Evolutionary conservation across 23 red algal species (phyloP).

Genomic region (Gracilaria vermiculophylla): DNA sequence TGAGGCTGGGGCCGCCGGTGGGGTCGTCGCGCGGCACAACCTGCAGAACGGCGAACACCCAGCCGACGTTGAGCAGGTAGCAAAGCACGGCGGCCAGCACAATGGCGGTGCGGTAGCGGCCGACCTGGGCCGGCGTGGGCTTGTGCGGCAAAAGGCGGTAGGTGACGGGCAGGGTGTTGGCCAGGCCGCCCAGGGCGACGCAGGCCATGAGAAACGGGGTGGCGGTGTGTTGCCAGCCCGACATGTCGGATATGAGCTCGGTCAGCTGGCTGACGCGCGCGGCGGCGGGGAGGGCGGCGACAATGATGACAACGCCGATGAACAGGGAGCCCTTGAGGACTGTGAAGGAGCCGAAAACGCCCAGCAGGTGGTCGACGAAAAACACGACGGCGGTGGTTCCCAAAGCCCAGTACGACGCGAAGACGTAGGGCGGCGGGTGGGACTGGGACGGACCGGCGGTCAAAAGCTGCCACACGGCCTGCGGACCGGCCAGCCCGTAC

Average conservation of each 20-base stretch:
- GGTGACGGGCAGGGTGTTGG: constrained; percentile 86
- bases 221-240: constrained; percentile 17
- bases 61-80: constrained; percentile 78
- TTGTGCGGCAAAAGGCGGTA: constrained; percentile 52
- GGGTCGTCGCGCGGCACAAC: constrained; percentile 76
- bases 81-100: constrained; percentile 69
- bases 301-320: constrained; percentile 57
- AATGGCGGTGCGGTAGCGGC: constrained; percentile 56
- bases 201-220: constrained; percentile 84
- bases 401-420: constrained; percentile 14
- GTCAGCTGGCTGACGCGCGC: neutral
- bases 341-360: constrained; percentile 63
- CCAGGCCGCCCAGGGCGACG: constrained; percentile 79
- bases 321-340: constrained; percentile 70
- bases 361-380: constrained; percentile 40
- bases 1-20: constrained; percentile 7
- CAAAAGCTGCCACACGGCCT: constrained; percentile 52
- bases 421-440: constrained; percentile 4
- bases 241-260: constrained; percentile 18
- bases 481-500: constrained; percentile 83
- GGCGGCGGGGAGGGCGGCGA: constrained; percentile 41
- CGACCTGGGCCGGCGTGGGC: constrained; percentile 29
- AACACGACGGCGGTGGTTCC: constrained; percentile 39
- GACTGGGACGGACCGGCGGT: constrained; percentile 1
- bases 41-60: constrained; percentile 77